These are phyloP conservation scores for Candida michaelii DNA, from an alignment of 805 yeast species.

Conservation along the genomic window DNA sequence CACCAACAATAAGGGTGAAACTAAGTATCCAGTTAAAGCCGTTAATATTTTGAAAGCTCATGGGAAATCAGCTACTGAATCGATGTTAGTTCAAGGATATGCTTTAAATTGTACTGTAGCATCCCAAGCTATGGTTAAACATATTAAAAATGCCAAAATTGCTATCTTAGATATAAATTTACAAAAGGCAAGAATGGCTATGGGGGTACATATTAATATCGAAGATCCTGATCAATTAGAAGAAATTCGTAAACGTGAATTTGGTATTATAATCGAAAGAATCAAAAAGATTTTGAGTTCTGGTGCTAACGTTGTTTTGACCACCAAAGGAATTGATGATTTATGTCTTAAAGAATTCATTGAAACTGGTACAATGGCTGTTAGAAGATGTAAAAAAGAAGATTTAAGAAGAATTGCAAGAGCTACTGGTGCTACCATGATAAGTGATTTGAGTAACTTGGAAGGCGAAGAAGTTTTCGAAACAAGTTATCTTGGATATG, in stretches of 20 bases:
- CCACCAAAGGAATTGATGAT: slow-evolving; percentile 95
- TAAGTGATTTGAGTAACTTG: slow-evolving; percentile 83
- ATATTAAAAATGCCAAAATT: slow-evolving; percentile 67
- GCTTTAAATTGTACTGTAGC: slow-evolving; percentile 97
- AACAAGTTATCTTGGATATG: slow-evolving; percentile 77
- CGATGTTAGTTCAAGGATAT: slow-evolving; percentile 85
- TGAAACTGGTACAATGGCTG: slow-evolving; percentile 91
- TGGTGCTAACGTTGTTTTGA: slow-evolving; percentile 90
- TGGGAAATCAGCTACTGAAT: slow-evolving; percentile 89
- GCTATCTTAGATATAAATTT: slow-evolving; percentile 90
- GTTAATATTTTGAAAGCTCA: slow-evolving; percentile 95
- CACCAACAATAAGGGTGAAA: slow-evolving; percentile 81
- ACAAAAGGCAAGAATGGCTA: slow-evolving; percentile 95
- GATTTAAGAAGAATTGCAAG: slow-evolving; percentile 95
- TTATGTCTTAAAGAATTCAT: slow-evolving; percentile 87
- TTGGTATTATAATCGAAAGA: slow-evolving; percentile 80
- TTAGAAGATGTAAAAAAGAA: slow-evolving; percentile 95
- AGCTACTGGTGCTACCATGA: slow-evolving; percentile 94
- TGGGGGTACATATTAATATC: slow-evolving; percentile 96
- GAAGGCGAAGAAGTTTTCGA: slow-evolving; percentile 96
- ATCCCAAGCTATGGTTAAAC: slow-evolving; percentile 91
- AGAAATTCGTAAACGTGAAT: slow-evolving; percentile 84
- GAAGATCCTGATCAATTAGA: slow-evolving; percentile 97
- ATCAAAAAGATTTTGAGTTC: slow-evolving; percentile 76
- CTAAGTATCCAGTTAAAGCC: slow-evolving; percentile 93